Conservation (phyloP, 495 filamentous ascomycete genomes). For the Penicillium desertorum region DNA sequence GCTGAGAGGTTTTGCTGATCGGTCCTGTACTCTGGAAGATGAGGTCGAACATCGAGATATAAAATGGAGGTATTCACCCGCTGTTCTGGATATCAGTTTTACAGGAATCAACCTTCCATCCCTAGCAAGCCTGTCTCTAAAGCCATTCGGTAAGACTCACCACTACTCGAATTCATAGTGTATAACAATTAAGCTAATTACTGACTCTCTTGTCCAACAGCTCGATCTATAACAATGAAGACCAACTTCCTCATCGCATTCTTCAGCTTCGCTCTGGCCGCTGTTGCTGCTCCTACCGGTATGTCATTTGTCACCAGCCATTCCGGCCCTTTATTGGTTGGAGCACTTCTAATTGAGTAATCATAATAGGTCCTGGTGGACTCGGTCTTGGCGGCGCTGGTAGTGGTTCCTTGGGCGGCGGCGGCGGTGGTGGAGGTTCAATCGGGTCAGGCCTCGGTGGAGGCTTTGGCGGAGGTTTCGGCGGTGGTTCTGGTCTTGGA, state of each 20-base stretch:
- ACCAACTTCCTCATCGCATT: conserved; percentile 2
- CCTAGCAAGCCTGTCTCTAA: neutral
- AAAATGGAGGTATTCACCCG: neutral
- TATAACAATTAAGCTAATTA: neutral
- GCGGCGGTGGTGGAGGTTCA: conserved; percentile 8
- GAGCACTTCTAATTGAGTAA: neutral
- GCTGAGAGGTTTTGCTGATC: neutral
- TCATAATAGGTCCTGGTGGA: neutral
- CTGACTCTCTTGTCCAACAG: neutral
- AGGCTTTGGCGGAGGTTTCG: conserved; percentile 4
- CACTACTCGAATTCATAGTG: neutral
- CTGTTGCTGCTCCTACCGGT: conserved; percentile 5
- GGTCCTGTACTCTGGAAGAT: neutral
- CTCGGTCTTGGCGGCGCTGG: neutral
- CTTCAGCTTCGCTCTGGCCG: conserved; percentile 4
- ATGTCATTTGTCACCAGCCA: neutral
- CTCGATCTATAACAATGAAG: conserved; percentile 3
- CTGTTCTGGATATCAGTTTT: neutral
- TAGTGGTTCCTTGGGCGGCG: neutral
- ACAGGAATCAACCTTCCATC: neutral
- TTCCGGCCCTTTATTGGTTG: neutral
- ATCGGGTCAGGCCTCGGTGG: conserved; percentile 4
- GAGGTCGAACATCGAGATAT: neutral
- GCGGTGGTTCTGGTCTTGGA: neutral
- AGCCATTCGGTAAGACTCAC: neutral